Evolutionary conservation across 495 filamentous ascomycete species (phyloP).

Genomic region (Parachaetomium inaequale): DNA sequence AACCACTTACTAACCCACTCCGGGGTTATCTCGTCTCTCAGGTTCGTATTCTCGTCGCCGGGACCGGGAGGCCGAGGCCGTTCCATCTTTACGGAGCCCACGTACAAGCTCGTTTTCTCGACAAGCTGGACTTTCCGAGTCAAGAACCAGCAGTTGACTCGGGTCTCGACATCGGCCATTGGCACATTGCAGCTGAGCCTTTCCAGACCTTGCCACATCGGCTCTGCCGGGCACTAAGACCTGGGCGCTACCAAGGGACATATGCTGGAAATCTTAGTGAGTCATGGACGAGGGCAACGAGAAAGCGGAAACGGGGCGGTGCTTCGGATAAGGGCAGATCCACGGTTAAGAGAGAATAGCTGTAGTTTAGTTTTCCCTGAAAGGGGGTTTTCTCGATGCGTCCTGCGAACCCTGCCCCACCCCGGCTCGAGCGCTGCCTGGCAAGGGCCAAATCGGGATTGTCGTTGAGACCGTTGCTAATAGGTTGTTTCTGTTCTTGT

Average conservation of each 20-base stretch:
- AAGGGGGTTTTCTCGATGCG: too few relatives aligned
- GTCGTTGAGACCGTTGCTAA: too few relatives aligned
- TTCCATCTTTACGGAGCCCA: not conserved
- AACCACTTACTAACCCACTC: not conserved
- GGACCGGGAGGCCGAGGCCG: not conserved
- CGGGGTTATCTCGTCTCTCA: not conserved
- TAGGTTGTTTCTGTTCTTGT: too few relatives aligned
- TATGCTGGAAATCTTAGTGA: not conserved
- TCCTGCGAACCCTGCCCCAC: too few relatives aligned
- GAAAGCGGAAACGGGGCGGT: not conserved
- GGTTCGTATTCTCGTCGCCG: slow-evolving; percentile 2
- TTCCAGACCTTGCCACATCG: not conserved
- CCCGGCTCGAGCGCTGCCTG: too few relatives aligned
- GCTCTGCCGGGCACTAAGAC: not conserved
- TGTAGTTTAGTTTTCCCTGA: too few relatives aligned
- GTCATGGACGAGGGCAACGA: not conserved
- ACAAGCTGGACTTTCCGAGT: not conserved
- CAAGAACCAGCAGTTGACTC: not conserved
- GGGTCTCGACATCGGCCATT: not conserved
- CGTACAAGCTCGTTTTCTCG: not conserved
- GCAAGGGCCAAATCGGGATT: too few relatives aligned
- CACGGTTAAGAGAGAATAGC: not conserved
- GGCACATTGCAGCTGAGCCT: slow-evolving; percentile 1
- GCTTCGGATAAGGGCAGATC: not conserved
- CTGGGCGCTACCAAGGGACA: not conserved